A percentile compares a stretch with the other conserved stretches of the same genome.
Conservation (phyloP, 2,329 filamentous ascomycete genomes). For the Sphaceloma murrayae region DNA sequence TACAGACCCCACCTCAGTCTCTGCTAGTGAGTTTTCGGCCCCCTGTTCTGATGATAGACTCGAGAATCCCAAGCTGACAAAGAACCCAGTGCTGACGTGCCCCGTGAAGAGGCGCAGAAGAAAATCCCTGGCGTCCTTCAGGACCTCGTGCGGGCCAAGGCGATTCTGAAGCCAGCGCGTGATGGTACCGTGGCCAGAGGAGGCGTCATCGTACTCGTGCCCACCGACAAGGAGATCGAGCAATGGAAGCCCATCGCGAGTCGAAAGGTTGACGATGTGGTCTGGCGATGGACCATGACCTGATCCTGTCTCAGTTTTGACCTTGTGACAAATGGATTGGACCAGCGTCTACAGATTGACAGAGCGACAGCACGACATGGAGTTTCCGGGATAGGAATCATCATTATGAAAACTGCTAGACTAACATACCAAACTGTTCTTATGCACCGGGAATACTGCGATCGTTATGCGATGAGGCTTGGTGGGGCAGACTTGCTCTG, state of each 20-base stretch:
- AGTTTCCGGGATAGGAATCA: slow-evolving; percentile 5
- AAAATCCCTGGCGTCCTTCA: slow-evolving; percentile 23
- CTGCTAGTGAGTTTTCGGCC: slow-evolving; percentile 31
- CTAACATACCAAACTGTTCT: slow-evolving; percentile 15
- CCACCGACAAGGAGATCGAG: slow-evolving; percentile 30
- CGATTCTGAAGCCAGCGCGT: slow-evolving; percentile 21
- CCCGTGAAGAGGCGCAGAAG: slow-evolving; percentile 18
- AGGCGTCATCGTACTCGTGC: slow-evolving; percentile 33
- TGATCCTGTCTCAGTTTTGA: not conserved
- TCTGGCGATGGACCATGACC: slow-evolving; percentile 17
- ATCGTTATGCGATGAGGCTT: not conserved
- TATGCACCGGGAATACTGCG: not conserved
- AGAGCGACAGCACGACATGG: not conserved
- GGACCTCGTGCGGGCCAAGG: slow-evolving; percentile 20
- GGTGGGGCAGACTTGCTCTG: too few species aligned
- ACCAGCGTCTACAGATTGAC: too few species aligned
- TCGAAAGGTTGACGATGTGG: slow-evolving; percentile 21
- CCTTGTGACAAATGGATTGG: not conserved
- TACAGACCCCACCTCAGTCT: slow-evolving; percentile 35
- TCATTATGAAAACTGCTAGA: slow-evolving; percentile 6
- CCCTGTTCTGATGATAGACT: not conserved
- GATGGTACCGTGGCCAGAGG: slow-evolving; percentile 23
- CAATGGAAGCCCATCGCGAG: slow-evolving; percentile 32
- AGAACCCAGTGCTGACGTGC: slow-evolving; percentile 19
- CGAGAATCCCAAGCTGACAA: not conserved